Percentiles rank a stretch among this genome's conserved stretches.
Conservation (phyloP, 495 filamentous ascomycete genomes). For the Hypoxylon rickii region DNA sequence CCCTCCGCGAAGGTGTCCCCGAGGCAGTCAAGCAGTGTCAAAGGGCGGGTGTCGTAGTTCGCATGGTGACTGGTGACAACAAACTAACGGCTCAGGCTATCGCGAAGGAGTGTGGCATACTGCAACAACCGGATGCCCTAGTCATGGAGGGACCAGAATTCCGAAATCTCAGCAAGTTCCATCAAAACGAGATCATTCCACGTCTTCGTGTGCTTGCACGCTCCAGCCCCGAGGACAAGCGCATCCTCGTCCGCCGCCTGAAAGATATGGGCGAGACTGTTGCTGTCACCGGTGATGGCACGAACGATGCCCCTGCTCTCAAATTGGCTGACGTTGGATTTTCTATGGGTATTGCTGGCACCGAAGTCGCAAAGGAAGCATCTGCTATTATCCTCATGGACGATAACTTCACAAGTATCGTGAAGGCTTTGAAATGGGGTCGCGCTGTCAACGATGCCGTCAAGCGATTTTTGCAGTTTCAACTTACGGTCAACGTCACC, state of each 20-base stretch:
- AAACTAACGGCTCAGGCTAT: slow-evolving; percentile 81
- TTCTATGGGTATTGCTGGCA: slow-evolving; percentile 90
- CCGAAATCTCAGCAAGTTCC: slow-evolving; percentile 69
- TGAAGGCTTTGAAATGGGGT: slow-evolving; percentile 89
- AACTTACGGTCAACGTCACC: slow-evolving; percentile 90
- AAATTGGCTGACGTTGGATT: slow-evolving; percentile 88
- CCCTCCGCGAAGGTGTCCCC: slow-evolving; percentile 77
- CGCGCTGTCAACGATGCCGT: slow-evolving; percentile 90
- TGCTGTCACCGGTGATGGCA: slow-evolving; percentile 86
- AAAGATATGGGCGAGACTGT: slow-evolving; percentile 80
- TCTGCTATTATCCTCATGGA: slow-evolving; percentile 92
- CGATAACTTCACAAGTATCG: slow-evolving; percentile 86
- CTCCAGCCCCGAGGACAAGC: slow-evolving; percentile 87
- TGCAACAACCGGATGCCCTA: slow-evolving; percentile 68
- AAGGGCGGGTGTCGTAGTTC: slow-evolving; percentile 77
- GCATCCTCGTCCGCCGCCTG: slow-evolving; percentile 73
- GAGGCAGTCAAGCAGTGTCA: slow-evolving; percentile 76
- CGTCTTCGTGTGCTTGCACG: slow-evolving; percentile 81
- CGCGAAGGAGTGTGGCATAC: slow-evolving; percentile 81
- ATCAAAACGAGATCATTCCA: slow-evolving; percentile 75
- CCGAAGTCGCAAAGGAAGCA: slow-evolving; percentile 92
- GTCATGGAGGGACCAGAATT: slow-evolving; percentile 87
- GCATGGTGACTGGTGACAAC: slow-evolving; percentile 93
- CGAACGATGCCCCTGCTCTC: slow-evolving; percentile 86
- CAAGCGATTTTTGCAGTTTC: slow-evolving; percentile 89